These are phyloP conservation scores for Rhizopogon hawkerae DNA, from an alignment of 1,284 basidiomycete genomes.

Conservation along the genomic window DNA sequence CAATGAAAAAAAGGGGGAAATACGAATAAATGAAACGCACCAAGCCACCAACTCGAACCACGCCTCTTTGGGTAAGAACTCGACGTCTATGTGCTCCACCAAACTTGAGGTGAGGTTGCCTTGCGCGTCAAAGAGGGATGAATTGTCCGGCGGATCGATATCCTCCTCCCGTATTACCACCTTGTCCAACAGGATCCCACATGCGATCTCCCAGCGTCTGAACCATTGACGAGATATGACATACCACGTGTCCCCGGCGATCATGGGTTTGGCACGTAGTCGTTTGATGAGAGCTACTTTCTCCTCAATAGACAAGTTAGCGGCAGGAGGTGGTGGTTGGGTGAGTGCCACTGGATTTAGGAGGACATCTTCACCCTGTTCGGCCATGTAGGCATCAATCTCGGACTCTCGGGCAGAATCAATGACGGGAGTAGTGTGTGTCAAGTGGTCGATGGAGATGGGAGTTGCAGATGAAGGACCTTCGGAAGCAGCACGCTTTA, in stretches of 20 bases:
- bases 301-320: conserved; percentile 31
- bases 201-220: conserved; percentile 65
- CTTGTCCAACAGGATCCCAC: conserved; percentile 59
- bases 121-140: conserved; percentile 47
- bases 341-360: conserved; percentile 20
- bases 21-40: conserved; percentile 33
- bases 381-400: conserved; percentile 67
- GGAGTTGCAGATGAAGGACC: conserved; percentile 37
- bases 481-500: conserved; percentile 64
- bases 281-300: conserved; percentile 44
- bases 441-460: conserved; percentile 28
- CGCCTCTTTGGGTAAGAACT: conserved; percentile 65
- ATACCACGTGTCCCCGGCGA: conserved; percentile 70
- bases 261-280: conserved; percentile 42
- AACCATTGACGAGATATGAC: conserved; percentile 68
- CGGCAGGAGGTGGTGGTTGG: conserved; percentile 13
- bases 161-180: conserved; percentile 52
- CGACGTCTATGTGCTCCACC: conserved; percentile 66
- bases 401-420: conserved; percentile 21
- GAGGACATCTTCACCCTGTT: conserved; percentile 43
- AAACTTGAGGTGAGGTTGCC: conserved; percentile 43
- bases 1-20: conserved; percentile 4
- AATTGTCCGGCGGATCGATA: conserved; percentile 71
- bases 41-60: conserved; percentile 67
- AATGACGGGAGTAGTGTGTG: conserved; percentile 24